These are phyloP conservation scores for Termitomyces bulborhizus DNA, from an alignment of 768 basidiomycete genomes.

Conservation along the genomic window DNA sequence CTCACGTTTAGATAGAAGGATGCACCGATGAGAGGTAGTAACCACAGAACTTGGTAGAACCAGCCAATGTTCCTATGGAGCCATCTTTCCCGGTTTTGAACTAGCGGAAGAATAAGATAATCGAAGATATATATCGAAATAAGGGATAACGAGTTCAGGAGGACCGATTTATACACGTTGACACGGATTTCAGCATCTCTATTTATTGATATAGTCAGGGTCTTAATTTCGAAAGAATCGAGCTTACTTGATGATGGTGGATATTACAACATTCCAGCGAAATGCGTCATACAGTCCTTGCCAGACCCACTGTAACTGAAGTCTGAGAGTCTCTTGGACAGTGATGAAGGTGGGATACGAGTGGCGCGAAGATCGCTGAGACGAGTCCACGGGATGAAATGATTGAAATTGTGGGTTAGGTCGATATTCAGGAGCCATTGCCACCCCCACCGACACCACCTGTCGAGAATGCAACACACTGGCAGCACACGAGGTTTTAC, in stretches of 20 bases:
- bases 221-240: background rate
- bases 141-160: conserved; percentile 68
- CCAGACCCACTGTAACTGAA: conserved; percentile 56
- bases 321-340: conserved; percentile 46
- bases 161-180: conserved; percentile 68
- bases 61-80: conserved; percentile 66
- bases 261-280: conserved; percentile 62
- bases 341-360: conserved; percentile 70
- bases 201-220: conserved; percentile 8
- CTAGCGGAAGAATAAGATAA: conserved; percentile 60
- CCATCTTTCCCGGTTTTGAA: conserved; percentile 58
- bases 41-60: conserved; percentile 76
- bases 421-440: conserved; percentile 12
- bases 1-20: conserved; percentile 83
- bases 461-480: background rate
- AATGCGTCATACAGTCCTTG: conserved; percentile 65
- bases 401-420: conserved; percentile 18
- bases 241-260: conserved; percentile 50
- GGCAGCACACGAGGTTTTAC: conserved; percentile 30
- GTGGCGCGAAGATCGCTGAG: conserved; percentile 35
- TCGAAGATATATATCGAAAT: conserved; percentile 75
- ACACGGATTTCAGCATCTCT: conserved; percentile 75
- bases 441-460: background rate
- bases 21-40: conserved; percentile 66
- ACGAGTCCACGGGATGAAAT: conserved; percentile 19